Evolutionary conservation across 2,329 filamentous ascomycete genomes (phyloP), one percentile per base, ranked within the genome.

Genomic region (Byssoonygena ceratinophila): DNA sequence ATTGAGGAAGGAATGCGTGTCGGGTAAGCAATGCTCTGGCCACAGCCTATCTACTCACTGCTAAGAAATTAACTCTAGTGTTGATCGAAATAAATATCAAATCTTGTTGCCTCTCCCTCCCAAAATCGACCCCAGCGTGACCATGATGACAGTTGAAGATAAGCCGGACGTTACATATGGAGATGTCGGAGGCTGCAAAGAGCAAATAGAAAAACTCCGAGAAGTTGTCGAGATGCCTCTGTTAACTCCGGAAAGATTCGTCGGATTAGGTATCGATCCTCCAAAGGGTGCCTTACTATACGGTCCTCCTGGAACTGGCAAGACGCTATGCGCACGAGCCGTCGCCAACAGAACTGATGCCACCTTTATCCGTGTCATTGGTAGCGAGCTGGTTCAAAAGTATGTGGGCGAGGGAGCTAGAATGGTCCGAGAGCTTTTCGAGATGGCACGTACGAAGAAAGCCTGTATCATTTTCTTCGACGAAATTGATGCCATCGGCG

Each of bases 101-200:
- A 98, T 98, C 64, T 83, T 98, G 70, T 79, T 98, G 45, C 92
- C 92, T 32, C 75, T 98, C 51, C 92, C 92, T 40, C 92, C 92
- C 32, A 98, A 97, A 79, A 98, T 98, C 74, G 92, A 98, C 66
- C 91, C 92, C 51, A 95, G 87, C 61, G 92, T 98, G 60, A 98
- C 92, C 36, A 98, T 98, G 92, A 98, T 98, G 92, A 97, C 92
- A 47, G 92, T 98, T 59, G 92, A 98, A 76, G 92, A 98, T 75
- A 98, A 98, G 77, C 92, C 92, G 14, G 92, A 98, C 69, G 92
- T 98, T 57, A 98, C 92, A 57, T 98, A 98, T 64, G 92, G 92
- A 62, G 92, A 98, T 75, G 91, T 98, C 37, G 92, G 92, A 72
- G 92, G 92, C 53, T 97, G 90, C 80, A 98, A 98, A 74, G 92